phyloP scores from a whole-genome alignment of 371 early-diverging fungal genomes.

The Mortierella sp. region DNA sequence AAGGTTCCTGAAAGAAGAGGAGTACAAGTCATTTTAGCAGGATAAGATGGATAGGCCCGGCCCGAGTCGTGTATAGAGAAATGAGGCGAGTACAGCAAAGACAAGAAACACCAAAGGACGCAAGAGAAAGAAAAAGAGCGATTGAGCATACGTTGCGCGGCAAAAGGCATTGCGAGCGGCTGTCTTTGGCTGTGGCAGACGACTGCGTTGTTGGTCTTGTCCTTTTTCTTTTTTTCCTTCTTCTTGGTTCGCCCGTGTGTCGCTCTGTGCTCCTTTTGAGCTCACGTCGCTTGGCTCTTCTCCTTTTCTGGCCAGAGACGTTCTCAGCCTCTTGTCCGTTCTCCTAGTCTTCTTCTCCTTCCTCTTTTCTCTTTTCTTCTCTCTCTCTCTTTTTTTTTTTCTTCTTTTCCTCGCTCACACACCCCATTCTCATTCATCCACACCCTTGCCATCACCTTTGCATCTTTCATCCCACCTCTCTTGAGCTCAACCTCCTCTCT shows the following conservation, averaged over 20 bases:
- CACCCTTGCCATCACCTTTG: not conserved
- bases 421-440: not conserved
- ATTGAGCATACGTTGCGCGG: not conserved
- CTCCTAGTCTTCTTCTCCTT: not conserved
- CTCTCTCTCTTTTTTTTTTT: not conserved
- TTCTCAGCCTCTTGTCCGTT: not conserved
- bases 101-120: not conserved
- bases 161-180: not conserved
- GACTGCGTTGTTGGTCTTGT: not conserved
- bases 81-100: not conserved
- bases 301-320: not conserved
- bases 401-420: not conserved
- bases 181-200: not conserved
- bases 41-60: too few relatives aligned
- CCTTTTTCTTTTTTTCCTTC: constrained; percentile 1
- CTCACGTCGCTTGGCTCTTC: not conserved
- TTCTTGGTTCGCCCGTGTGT: not conserved
- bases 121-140: not conserved
- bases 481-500: not conserved
- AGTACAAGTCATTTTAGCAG: too few relatives aligned
- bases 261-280: not conserved
- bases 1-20: too few relatives aligned
- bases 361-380: constrained; percentile 1
- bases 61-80: not conserved
- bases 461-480: not conserved